phyloP scores from a whole-genome alignment of 1,139 yeast genomes.

The Saccharomyces hybrid region DNA sequence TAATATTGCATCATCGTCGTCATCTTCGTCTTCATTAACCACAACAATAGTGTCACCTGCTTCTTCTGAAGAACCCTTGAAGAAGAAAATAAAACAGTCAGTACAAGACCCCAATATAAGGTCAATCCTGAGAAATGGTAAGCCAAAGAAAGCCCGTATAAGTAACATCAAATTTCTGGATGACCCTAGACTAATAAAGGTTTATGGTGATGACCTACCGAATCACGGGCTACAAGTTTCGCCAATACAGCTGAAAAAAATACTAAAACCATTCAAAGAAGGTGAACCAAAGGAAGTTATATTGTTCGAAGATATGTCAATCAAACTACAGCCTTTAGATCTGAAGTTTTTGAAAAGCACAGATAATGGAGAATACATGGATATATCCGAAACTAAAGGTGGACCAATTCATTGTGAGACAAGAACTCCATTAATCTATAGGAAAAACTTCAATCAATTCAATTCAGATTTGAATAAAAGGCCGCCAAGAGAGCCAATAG shows the following conservation, averaged over 20 bases:
- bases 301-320: constrained; percentile 10
- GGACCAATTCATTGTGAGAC: constrained; percentile 28
- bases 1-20: not conserved
- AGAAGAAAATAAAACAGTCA: constrained; percentile 1
- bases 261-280: constrained; percentile 29
- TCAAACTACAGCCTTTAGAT: constrained; percentile 2
- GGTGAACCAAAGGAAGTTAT: constrained; percentile 31
- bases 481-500: constrained; percentile 26
- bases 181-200: constrained; percentile 24
- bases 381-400: constrained; percentile 25
- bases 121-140: constrained; percentile 19
- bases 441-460: constrained; percentile 23
- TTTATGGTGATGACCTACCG: constrained; percentile 32
- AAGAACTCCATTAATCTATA: constrained; percentile 18
- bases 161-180: constrained; percentile 21
- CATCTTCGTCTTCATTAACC: not conserved
- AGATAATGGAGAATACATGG: constrained; percentile 14
- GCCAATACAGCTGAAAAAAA: constrained; percentile 26
- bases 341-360: constrained; percentile 6
- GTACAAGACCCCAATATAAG: constrained; percentile 6
- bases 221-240: constrained; percentile 24
- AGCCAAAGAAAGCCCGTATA: constrained; percentile 6
- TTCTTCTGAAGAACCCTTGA: constrained; percentile 5
- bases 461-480: constrained; percentile 22
- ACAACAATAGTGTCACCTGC: constrained; percentile 2